Evolutionary conservation across 1,139 yeast species (phyloP).

Genomic region (Debaryomyces fabryi): DNA sequence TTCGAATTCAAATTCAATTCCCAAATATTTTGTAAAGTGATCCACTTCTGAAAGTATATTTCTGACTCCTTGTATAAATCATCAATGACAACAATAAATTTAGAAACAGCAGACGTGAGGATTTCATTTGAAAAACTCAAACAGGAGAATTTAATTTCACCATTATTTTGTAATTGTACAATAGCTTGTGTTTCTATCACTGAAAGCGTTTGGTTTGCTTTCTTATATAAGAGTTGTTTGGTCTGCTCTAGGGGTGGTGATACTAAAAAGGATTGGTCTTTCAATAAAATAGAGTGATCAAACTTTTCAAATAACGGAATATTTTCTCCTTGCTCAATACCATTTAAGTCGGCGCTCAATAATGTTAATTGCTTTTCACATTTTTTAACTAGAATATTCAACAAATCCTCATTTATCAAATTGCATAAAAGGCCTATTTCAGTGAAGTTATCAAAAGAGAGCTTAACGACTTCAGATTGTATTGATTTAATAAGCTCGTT

Average conservation of each 20-base stretch:
- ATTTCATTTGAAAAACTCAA: background rate
- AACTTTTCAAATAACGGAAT: background rate
- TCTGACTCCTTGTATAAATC: constrained; percentile 26
- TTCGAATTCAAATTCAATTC: constrained; percentile 35
- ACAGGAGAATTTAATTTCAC: background rate
- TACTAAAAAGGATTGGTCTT: constrained; percentile 46
- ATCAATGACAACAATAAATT: constrained; percentile 22
- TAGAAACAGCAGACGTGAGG: background rate
- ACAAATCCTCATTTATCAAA: constrained; percentile 43
- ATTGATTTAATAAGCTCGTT: constrained; percentile 28
- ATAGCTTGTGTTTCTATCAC: constrained; percentile 18
- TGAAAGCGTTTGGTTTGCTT: constrained; percentile 16
- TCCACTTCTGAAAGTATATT: constrained; percentile 54
- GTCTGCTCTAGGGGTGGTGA: constrained; percentile 31
- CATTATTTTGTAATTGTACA: constrained; percentile 5
- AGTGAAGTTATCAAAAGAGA: constrained; percentile 45
- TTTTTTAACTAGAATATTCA: constrained; percentile 36
- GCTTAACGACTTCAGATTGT: constrained; percentile 44
- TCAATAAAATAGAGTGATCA: constrained; percentile 21
- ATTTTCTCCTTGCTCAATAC: background rate
- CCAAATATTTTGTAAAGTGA: constrained; percentile 61
- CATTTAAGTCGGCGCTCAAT: constrained; percentile 4
- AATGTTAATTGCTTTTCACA: constrained; percentile 23
- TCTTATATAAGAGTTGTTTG: constrained; percentile 19
- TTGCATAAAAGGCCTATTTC: constrained; percentile 40